These are phyloP conservation scores for Candida sp. DNA, from an alignment of 1,139 yeast genomes.

Conservation along the genomic window DNA sequence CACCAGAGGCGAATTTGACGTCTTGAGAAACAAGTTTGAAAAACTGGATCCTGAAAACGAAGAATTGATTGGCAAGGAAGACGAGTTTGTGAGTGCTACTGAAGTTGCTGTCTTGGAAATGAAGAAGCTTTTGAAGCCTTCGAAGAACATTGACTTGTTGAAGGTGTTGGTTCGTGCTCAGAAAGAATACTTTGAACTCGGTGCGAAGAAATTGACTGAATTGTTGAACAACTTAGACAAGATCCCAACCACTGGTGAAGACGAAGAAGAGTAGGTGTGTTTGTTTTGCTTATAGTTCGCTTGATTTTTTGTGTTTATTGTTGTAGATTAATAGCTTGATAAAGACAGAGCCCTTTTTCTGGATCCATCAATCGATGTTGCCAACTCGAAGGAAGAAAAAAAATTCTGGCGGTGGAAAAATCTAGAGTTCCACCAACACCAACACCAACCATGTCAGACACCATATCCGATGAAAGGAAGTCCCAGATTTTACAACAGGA, in stretches of 20 bases:
- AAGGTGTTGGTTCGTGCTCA: conserved; percentile 70
- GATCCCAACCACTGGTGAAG: conserved; percentile 40
- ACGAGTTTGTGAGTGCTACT: conserved; percentile 78
- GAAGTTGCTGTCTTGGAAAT: conserved; percentile 77
- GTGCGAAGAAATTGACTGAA: conserved; percentile 37
- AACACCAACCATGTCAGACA: not conserved
- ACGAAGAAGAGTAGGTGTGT: conserved; percentile 18
- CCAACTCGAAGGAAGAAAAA: not conserved
- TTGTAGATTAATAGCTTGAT: too few species aligned
- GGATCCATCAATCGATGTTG: not conserved
- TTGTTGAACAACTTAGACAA: conserved; percentile 36
- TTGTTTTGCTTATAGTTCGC: not conserved
- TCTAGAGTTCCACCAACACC: not conserved
- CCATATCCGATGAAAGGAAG: conserved; percentile 39
- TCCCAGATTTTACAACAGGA: conserved; percentile 58
- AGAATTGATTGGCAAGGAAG: conserved; percentile 70
- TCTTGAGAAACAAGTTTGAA: conserved; percentile 50
- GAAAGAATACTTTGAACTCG: conserved; percentile 63
- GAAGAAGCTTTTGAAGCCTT: conserved; percentile 72
- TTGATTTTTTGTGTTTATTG: too few species aligned
- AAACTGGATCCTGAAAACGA: conserved; percentile 48
- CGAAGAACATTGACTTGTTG: conserved; percentile 63
- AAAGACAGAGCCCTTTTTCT: not conserved
- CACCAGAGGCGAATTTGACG: conserved; percentile 71
- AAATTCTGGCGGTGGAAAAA: not conserved